These are phyloP conservation scores for Phoma sp. DNA, from an alignment of 2,329 filamentous ascomycete species.

Conservation along the genomic window DNA sequence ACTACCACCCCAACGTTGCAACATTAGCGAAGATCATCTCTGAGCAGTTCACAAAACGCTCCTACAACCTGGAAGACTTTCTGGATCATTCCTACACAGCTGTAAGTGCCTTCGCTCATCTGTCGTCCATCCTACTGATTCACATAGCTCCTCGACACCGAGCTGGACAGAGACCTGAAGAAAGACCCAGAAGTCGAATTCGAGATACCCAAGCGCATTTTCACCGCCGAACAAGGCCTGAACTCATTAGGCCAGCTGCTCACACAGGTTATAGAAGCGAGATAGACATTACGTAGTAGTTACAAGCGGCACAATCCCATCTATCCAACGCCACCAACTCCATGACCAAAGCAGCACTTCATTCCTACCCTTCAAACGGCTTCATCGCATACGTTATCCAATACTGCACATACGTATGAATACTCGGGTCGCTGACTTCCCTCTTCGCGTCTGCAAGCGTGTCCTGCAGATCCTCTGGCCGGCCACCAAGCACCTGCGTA, in stretches of 20 bases:
- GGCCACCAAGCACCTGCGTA: constrained; percentile 19
- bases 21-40: constrained; percentile 92
- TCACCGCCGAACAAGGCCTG: constrained; percentile 54
- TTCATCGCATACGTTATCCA: constrained; percentile 28
- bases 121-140: not conserved
- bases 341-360: not conserved
- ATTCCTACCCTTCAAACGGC: not conserved
- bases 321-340: constrained; percentile 1
- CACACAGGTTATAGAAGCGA: constrained; percentile 37
- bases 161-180: constrained; percentile 82
- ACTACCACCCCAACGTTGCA: constrained; percentile 97
- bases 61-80: constrained; percentile 97
- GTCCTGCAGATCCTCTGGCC: constrained; percentile 26
- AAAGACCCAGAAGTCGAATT: constrained; percentile 90
- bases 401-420: constrained; percentile 34
- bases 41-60: constrained; percentile 95
- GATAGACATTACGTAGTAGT: constrained; percentile 19
- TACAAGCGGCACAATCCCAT: not conserved
- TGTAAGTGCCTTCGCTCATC: constrained; percentile 57
- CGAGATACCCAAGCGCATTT: constrained; percentile 88
- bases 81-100: constrained; percentile 90
- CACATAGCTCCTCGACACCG: constrained; percentile 76
- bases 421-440: constrained; percentile 27
- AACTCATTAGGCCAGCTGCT: constrained; percentile 42
- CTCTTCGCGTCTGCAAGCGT: constrained; percentile 26